Evolutionary conservation across 73 alveolate genomes (phyloP), one percentile per base, ranked within the genome.

Genomic region (Paramecium primaurelia): DNA sequence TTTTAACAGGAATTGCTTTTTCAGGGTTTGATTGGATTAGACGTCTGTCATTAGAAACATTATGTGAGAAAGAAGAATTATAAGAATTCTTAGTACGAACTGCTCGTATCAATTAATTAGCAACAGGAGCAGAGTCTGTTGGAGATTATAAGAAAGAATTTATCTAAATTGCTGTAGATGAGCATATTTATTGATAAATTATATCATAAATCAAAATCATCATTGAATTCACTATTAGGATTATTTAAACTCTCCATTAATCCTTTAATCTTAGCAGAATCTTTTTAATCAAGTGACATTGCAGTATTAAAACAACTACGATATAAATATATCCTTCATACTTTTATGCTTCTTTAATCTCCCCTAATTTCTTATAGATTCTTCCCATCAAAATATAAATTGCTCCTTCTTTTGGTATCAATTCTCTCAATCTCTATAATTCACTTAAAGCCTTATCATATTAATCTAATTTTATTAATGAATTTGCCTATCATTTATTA

Each of bases 361-460:
- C 92, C 54, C 97, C 97, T 88, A 95, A 86, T 73, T 94, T 93
- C 89, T 94, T 98, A 95, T 93, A 93, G 14, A 97, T 94, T 85
- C 96, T 95, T 0, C 99, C 99, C 93, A 96, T 98, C 40, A 96
- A 93, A 3, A 98, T 95, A 92, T 94, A 97, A 8, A 98, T 96
- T 11, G 99, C 98, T 10, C 99, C 98, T 93, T 98, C 99, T 91
- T 96, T 97, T 6, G 99, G 98, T 80, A 96, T 95, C 80, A 92
- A 91, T 59, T 92, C 93, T 51, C 93, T 96, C 86, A 98, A 91
- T 36, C 96, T 96, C 86, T 92, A 75, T 30, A 96, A 88, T 54
- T 97, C 97, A 86, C 91, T 92, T 37, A 98, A 92, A 6, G 99
- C 99, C 44, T 96, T 96, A 42, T 97, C 99, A 86, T 93, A 93